phyloP scores from a whole-genome alignment of 2,329 filamentous ascomycete genomes.

The Stagonosporopsis vannaccii region DNA sequence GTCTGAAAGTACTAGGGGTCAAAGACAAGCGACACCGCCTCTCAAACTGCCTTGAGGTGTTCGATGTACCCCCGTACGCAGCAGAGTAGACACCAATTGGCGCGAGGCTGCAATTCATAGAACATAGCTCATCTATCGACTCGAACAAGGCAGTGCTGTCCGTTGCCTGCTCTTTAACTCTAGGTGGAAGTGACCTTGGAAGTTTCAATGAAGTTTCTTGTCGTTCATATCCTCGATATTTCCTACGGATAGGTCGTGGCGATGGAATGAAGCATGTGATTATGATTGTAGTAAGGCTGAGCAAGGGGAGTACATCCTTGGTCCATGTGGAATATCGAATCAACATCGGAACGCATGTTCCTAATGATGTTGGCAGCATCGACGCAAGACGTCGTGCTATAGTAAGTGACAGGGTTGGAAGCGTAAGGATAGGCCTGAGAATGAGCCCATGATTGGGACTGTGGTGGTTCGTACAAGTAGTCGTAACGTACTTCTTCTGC shows the following conservation, averaged over 20 bases:
- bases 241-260: slow-evolving; percentile 3
- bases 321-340: neutral
- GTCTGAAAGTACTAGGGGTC: neutral
- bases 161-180: neutral
- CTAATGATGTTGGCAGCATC: slow-evolving; percentile 56
- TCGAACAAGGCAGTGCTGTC: neutral
- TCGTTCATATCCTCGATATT: slow-evolving; percentile 3
- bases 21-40: neutral
- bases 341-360: slow-evolving; percentile 50
- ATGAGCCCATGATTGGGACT: slow-evolving; percentile 34
- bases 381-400: slow-evolving; percentile 46
- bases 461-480: slow-evolving; percentile 33
- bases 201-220: neutral
- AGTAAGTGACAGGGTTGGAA: slow-evolving; percentile 28
- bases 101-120: neutral
- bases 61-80: neutral
- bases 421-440: slow-evolving; percentile 26
- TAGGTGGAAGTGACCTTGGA: neutral
- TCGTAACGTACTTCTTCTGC: slow-evolving; percentile 34
- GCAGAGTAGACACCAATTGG: neutral
- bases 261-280: slow-evolving; percentile 3
- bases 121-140: neutral
- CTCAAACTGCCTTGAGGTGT: neutral
- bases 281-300: slow-evolving; percentile 11
- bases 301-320: neutral